These are phyloP conservation scores for Beta corolliflora DNA, from an alignment of 179 eudicot species.

Conservation along the genomic window DNA sequence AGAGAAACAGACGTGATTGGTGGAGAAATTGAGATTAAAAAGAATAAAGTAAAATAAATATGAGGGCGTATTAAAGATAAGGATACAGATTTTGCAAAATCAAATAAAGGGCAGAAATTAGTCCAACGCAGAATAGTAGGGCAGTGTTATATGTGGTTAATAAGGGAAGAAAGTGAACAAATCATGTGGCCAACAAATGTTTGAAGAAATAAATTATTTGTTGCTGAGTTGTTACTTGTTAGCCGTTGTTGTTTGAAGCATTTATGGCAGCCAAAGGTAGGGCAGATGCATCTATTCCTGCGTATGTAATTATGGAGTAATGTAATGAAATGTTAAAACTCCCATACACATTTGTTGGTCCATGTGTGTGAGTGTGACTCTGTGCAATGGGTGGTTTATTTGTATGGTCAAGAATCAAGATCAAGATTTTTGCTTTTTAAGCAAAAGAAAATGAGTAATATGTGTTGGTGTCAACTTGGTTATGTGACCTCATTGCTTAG, in stretches of 20 bases:
- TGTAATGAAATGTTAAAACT: background rate
- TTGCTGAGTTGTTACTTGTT: constrained; percentile 21
- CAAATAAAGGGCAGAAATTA: constrained; percentile 32
- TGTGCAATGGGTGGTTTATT: no score
- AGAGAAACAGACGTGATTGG: constrained; percentile 1
- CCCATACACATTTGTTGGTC: background rate
- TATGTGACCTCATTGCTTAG: constrained; percentile 22
- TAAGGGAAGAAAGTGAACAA: background rate
- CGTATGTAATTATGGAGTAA: background rate
- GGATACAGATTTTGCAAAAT: constrained; percentile 19
- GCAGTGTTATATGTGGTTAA: constrained; percentile 24
- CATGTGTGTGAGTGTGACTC: background rate
- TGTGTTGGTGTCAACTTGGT: background rate
- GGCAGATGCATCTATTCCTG: background rate
- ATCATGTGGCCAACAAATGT: constrained; percentile 26
- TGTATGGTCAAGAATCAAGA: background rate
- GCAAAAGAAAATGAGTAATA: background rate
- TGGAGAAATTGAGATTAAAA: background rate
- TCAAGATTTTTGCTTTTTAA: background rate
- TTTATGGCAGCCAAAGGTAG: background rate
- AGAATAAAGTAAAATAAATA: background rate
- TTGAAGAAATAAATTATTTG: background rate
- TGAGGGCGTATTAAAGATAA: constrained; percentile 17
- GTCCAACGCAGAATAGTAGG: constrained; percentile 31
- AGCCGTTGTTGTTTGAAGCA: background rate